Conservation (phyloP, 139 green algal genomes). For the Haematococcus lacustris region DNA sequence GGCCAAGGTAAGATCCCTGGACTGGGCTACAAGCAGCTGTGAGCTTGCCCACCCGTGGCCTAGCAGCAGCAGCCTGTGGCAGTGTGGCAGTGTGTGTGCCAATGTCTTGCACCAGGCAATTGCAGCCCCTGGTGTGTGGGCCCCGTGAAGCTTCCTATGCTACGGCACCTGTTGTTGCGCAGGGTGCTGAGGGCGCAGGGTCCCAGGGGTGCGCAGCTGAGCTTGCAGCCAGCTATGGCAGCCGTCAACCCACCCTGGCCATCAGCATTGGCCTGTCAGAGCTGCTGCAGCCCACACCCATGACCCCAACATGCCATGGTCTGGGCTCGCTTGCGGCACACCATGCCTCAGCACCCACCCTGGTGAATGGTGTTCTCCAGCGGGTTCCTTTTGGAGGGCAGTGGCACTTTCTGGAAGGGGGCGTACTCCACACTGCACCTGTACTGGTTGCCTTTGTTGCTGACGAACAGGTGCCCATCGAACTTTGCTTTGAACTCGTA, state of each 20-base stretch:
- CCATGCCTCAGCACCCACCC: constrained; percentile 20
- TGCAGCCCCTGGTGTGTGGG: no score
- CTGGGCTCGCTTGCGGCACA: no score
- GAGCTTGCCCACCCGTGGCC: no score
- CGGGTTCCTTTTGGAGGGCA: constrained; percentile 32
- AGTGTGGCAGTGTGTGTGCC: no score
- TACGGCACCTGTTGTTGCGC: not conserved
- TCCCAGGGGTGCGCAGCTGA: not conserved
- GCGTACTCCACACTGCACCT: constrained; percentile 61
- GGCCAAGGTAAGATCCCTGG: no score
- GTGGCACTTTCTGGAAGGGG: constrained; percentile 57
- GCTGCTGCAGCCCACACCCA: not conserved
- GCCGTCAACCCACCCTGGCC: not conserved
- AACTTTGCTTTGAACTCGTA: constrained; percentile 54
- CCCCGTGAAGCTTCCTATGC: no score
- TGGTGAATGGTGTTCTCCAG: constrained; percentile 63
- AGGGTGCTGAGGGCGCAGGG: not conserved
- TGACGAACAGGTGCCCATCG: constrained; percentile 60
- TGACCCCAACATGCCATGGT: not conserved
- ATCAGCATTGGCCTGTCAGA: not conserved
- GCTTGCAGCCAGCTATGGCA: not conserved
- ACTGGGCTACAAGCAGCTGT: no score
- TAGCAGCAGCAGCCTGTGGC: no score
- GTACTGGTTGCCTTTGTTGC: constrained; percentile 52
- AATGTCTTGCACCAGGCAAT: no score